Evolutionary conservation across 2,329 filamentous ascomycete genomes (phyloP).

Genomic region (Aspergillus glaucus): DNA sequence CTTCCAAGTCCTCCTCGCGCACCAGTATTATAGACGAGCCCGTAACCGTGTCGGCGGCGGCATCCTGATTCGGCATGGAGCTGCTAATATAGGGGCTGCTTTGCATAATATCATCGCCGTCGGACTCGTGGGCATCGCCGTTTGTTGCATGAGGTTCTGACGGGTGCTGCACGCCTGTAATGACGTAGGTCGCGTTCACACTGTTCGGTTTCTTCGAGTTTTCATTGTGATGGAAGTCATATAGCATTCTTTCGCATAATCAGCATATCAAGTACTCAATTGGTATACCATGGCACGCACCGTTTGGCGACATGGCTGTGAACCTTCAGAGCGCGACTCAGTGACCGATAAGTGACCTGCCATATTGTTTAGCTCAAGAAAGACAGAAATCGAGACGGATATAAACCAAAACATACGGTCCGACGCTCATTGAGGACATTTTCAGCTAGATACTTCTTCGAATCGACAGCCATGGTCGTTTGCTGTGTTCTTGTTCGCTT

Average conservation of each 20-base stretch:
- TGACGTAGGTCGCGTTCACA: conserved; percentile 86
- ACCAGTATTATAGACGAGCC: conserved; percentile 60
- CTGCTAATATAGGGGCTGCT: conserved; percentile 63
- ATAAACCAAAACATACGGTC: conserved; percentile 48
- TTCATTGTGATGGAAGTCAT: conserved; percentile 73
- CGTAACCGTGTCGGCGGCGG: conserved; percentile 45
- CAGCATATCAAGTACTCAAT: background rate
- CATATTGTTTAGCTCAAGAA: conserved; percentile 3
- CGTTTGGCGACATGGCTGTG: conserved; percentile 85
- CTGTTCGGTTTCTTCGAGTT: conserved; percentile 67
- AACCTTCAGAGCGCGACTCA: conserved; percentile 76
- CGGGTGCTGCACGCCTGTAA: conserved; percentile 61
- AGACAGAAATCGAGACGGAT: background rate
- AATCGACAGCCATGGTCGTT: conserved; percentile 44
- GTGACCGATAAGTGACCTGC: conserved; percentile 77
- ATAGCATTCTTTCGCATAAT: conserved; percentile 62
- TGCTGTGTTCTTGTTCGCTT: background rate
- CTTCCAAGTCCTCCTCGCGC: conserved; percentile 65
- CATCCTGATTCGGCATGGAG: conserved; percentile 54
- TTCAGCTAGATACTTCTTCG: conserved; percentile 66
- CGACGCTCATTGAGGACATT: conserved; percentile 70
- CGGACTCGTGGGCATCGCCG: conserved; percentile 33
- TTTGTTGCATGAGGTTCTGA: conserved; percentile 31
- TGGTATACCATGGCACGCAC: conserved; percentile 44
- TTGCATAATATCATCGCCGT: conserved; percentile 56